phyloP scores from a whole-genome alignment of 805 yeast genomes.

The Priceomyces haplophilus region DNA sequence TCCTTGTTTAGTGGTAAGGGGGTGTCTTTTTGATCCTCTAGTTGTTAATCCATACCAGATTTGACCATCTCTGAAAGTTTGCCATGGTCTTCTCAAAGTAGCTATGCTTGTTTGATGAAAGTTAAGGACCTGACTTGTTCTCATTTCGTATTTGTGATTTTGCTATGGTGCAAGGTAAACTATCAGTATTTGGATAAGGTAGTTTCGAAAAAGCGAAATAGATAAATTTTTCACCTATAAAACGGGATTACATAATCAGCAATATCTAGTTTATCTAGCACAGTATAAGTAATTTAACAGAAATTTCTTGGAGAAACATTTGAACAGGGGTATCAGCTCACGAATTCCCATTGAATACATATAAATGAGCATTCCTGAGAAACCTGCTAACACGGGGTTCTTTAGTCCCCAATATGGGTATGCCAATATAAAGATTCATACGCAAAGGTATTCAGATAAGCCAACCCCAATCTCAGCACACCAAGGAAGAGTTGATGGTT shows the following conservation, averaged over 20 bases:
- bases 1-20: constrained; percentile 89
- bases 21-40: constrained; percentile 76
- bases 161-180: not conserved
- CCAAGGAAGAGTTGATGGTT: constrained; percentile 26
- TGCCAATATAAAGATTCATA: constrained; percentile 23
- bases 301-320: no score
- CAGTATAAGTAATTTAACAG: no score
- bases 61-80: constrained; percentile 76
- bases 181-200: not conserved
- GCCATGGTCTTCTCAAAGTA: constrained; percentile 82
- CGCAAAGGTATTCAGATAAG: constrained; percentile 29
- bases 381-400: constrained; percentile 26
- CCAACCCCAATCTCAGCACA: constrained; percentile 32
- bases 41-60: constrained; percentile 78
- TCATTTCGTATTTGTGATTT: constrained; percentile 34
- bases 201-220: not conserved
- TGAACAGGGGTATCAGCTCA: not conserved
- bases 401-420: constrained; percentile 32
- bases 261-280: no score
- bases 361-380: constrained; percentile 23
- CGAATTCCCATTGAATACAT: not conserved
- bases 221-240: not conserved
- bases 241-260: constrained; percentile 6
- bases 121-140: constrained; percentile 41
- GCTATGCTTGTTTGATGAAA: constrained; percentile 47